A percentile compares a stretch with the other conserved stretches of the same genome.
Evolutionary conservation across 371 early-diverging fungal genomes (phyloP).

Genomic region (Lichtheimia ornata): DNA sequence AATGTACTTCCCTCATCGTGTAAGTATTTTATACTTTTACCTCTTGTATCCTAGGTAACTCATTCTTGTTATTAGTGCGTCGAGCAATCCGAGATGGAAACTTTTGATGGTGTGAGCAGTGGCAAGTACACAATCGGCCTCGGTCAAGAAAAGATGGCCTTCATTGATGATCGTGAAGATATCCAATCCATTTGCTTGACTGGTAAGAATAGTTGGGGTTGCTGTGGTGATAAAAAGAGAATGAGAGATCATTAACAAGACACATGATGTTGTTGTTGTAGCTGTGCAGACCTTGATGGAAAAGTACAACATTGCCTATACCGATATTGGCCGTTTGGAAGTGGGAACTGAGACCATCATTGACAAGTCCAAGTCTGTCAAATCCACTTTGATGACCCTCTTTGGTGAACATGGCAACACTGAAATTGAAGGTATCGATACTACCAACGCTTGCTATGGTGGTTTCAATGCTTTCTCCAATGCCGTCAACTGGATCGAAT

Average conservation of each 20-base stretch:
- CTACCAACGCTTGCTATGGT: conserved; percentile 99
- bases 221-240: conserved; percentile 7
- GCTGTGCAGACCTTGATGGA: conserved; percentile 91
- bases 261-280: conserved; percentile 22
- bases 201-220: conserved; percentile 45
- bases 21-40: conserved; percentile 21
- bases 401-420: conserved; percentile 90
- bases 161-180: conserved; percentile 96
- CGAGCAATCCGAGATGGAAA: conserved; percentile 85
- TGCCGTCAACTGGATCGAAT: conserved; percentile 95
- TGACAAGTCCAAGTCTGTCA: conserved; percentile 97
- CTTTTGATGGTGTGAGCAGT: conserved; percentile 88
- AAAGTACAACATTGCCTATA: conserved; percentile 85
- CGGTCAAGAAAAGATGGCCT: conserved; percentile 94
- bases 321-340: conserved; percentile 92
- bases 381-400: conserved; percentile 94
- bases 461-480: conserved; percentile 97
- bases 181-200: conserved; percentile 92
- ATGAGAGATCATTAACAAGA: conserved; percentile 3
- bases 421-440: conserved; percentile 95
- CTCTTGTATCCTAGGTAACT: not conserved
- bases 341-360: conserved; percentile 99
- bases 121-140: conserved; percentile 98
- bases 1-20: conserved; percentile 85
- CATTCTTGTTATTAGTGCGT: conserved; percentile 66